These are phyloP conservation scores for Fusarium subtropicale DNA, from an alignment of 2,329 filamentous ascomycete genomes.

Conservation along the genomic window DNA sequence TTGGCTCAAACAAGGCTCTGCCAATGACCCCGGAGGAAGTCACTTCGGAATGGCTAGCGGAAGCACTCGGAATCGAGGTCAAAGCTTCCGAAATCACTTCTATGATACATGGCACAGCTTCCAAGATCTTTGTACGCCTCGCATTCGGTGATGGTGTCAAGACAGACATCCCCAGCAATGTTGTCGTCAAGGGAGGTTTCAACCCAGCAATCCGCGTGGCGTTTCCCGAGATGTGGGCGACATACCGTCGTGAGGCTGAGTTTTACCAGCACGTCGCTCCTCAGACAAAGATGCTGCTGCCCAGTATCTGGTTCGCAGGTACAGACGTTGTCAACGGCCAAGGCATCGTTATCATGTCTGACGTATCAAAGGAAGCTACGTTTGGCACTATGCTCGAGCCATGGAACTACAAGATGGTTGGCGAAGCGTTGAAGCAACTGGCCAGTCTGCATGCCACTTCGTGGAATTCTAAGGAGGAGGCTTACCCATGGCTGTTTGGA, in stretches of 20 bases:
- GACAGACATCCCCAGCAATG: background rate
- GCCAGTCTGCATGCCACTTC: background rate
- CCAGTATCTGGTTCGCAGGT: background rate
- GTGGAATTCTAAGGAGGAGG: background rate
- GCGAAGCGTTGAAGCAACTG: background rate
- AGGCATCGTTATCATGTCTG: constrained; percentile 1
- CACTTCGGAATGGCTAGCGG: constrained; percentile 1
- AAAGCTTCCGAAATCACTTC: background rate
- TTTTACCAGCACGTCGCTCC: background rate
- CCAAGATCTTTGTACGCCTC: constrained; percentile 1
- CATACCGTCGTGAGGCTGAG: constrained; percentile 4
- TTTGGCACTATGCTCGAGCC: background rate
- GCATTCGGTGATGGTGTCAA: background rate
- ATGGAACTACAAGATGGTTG: background rate
- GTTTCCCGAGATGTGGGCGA: background rate
- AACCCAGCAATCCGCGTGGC: background rate
- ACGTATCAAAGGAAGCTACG: background rate
- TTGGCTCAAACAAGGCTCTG: background rate
- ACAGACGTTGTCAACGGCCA: background rate
- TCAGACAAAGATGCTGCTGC: background rate
- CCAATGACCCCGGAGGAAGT: background rate
- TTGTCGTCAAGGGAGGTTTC: background rate
- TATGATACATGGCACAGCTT: constrained; percentile 2
- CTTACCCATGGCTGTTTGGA: background rate
- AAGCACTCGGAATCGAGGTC: background rate